phyloP scores from a whole-genome alignment of 768 basidiomycete species.

The Mycena indigotica region DNA sequence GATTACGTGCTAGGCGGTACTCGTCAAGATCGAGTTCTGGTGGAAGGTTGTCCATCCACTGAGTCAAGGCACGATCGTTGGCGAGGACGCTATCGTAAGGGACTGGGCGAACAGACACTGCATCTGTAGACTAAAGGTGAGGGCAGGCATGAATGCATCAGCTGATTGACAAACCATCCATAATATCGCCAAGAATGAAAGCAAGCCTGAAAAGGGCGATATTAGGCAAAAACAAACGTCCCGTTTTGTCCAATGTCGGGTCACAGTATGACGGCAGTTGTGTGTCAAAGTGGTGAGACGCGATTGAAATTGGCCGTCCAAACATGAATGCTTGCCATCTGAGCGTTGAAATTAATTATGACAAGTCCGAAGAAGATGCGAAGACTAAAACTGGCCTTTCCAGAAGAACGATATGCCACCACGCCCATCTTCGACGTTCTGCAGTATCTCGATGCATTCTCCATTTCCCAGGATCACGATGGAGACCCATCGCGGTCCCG shows the following conservation, averaged over 20 bases:
- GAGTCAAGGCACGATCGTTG: conserved; percentile 68
- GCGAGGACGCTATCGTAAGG: conserved; percentile 72
- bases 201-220: conserved; percentile 77
- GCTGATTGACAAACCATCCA: conserved; percentile 50
- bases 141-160: background rate
- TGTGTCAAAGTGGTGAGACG: conserved; percentile 84
- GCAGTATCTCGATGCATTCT: conserved; percentile 68
- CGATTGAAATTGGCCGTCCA: conserved; percentile 73
- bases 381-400: conserved; percentile 58
- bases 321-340: conserved; percentile 92
- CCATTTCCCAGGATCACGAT: conserved; percentile 84
- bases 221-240: conserved; percentile 72
- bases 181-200: conserved; percentile 79
- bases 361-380: conserved; percentile 5
- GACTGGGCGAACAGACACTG: conserved; percentile 78
- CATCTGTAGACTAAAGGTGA: conserved; percentile 34
- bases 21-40: conserved; percentile 76
- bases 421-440: conserved; percentile 83
- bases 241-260: conserved; percentile 60
- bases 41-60: conserved; percentile 81
- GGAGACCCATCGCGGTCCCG: conserved; percentile 80
- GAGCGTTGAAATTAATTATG: conserved; percentile 15
- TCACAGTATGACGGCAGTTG: conserved; percentile 72
- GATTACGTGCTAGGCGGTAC: conserved; percentile 68
- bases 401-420: conserved; percentile 86